Conservation (phyloP, 2,329 filamentous ascomycete species). For the Sclerotinia subarctica region DNA sequence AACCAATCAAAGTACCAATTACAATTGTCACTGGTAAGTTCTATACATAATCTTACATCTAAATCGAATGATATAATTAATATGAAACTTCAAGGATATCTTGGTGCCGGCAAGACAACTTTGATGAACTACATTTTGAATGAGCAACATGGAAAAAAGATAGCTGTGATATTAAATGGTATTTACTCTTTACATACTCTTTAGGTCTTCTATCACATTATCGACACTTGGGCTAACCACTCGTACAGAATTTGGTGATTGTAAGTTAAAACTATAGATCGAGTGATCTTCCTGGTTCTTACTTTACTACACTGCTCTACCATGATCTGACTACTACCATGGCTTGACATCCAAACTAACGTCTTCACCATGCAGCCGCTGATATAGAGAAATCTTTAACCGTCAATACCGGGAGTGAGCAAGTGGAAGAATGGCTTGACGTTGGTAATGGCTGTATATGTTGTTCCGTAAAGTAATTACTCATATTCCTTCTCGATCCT, state of each 20-base stretch:
- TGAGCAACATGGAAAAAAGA: slow-evolving; percentile 93
- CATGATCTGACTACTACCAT: background rate
- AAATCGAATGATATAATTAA: background rate
- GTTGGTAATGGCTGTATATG: slow-evolving; percentile 97
- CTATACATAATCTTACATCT: background rate
- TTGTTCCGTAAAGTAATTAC: slow-evolving; percentile 82
- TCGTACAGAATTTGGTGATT: slow-evolving; percentile 71
- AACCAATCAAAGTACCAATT: slow-evolving; percentile 69
- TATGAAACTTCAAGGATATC: slow-evolving; percentile 58
- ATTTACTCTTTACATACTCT: slow-evolving; percentile 38
- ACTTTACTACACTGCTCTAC: background rate
- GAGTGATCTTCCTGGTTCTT: background rate
- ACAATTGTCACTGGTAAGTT: slow-evolving; percentile 73
- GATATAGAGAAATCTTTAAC: slow-evolving; percentile 97
- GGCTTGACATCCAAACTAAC: background rate
- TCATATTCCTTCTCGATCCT: background rate
- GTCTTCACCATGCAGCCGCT: slow-evolving; percentile 50
- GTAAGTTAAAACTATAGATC: slow-evolving; percentile 46
- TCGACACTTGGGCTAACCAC: slow-evolving; percentile 22
- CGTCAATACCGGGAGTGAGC: slow-evolving; percentile 76
- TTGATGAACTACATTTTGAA: slow-evolving; percentile 94
- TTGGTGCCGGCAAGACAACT: slow-evolving; percentile 94
- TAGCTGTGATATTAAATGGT: slow-evolving; percentile 96
- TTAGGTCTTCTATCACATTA: background rate
- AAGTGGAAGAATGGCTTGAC: slow-evolving; percentile 92